Percentiles rank a stretch among this genome's conserved stretches.
Evolutionary conservation across 2,329 filamentous ascomycete species (phyloP).

Genomic region (Sclerotinia borealis): DNA sequence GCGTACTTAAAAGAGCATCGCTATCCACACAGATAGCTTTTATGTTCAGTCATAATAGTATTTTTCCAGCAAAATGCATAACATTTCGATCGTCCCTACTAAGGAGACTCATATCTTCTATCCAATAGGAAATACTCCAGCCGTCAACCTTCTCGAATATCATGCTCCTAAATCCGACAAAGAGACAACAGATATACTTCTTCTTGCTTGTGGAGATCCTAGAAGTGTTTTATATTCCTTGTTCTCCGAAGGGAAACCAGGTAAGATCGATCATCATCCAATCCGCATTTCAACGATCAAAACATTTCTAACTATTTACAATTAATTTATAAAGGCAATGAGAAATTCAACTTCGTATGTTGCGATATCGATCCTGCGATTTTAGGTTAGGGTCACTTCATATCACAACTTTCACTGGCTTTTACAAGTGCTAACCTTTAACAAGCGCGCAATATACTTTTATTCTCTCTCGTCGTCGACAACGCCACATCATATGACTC

Average conservation of each 20-base stretch:
- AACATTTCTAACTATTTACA: not conserved
- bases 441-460: not conserved
- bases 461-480: not conserved
- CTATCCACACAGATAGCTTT: not conserved
- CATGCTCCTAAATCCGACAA: not conserved
- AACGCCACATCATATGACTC: not conserved
- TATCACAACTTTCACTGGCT: not conserved
- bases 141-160: not conserved
- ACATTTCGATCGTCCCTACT: not conserved
- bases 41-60: not conserved
- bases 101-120: not conserved
- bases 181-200: not conserved
- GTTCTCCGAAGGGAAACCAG: constrained; percentile 10
- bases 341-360: not conserved
- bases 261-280: not conserved
- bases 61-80: not conserved
- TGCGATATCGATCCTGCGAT: not conserved
- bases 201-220: constrained; percentile 10
- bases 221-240: constrained; percentile 10
- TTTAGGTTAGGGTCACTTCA: not conserved
- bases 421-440: not conserved
- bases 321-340: not conserved
- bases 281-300: not conserved
- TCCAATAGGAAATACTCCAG: not conserved
- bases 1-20: too few species aligned